phyloP scores from a whole-genome alignment of 1,284 basidiomycete species.

The Tetrapyrgos nigripes region DNA sequence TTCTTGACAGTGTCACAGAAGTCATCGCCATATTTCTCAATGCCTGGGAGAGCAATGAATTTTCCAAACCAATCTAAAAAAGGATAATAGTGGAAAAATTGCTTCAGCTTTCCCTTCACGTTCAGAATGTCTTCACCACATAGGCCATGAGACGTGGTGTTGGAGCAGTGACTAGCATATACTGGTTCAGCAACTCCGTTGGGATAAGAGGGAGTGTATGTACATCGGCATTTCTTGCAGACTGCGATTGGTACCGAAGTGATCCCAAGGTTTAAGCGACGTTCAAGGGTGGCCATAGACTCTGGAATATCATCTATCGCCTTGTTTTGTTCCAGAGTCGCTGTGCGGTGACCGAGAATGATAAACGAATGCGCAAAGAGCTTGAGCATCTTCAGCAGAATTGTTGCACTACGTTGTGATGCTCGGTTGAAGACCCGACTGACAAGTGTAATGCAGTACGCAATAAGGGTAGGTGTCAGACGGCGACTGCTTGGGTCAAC shows the following conservation, averaged over 20 bases:
- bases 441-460: background rate
- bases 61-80: slow-evolving; percentile 6
- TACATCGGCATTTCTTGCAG: background rate
- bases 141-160: background rate
- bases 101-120: background rate
- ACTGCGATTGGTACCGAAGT: background rate
- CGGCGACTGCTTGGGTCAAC: background rate
- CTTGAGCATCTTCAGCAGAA: background rate
- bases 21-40: slow-evolving; percentile 1
- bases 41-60: slow-evolving; percentile 3
- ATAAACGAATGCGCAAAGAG: background rate
- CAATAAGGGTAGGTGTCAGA: background rate
- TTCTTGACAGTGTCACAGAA: background rate
- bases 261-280: slow-evolving; percentile 2
- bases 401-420: background rate
- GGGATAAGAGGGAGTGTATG: slow-evolving; percentile 1
- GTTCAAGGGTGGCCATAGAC: background rate
- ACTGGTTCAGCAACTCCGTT: background rate
- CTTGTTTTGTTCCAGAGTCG: background rate
- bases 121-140: background rate
- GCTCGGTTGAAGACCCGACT: background rate
- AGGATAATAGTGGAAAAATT: slow-evolving; percentile 4
- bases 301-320: slow-evolving; percentile 4
- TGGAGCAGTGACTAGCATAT: background rate
- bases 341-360: background rate